A percentile compares a stretch with the other conserved stretches of the same genome.
phyloP scores from a whole-genome alignment of 371 early-diverging fungal genomes.

The Dentiscutata heterogama region DNA sequence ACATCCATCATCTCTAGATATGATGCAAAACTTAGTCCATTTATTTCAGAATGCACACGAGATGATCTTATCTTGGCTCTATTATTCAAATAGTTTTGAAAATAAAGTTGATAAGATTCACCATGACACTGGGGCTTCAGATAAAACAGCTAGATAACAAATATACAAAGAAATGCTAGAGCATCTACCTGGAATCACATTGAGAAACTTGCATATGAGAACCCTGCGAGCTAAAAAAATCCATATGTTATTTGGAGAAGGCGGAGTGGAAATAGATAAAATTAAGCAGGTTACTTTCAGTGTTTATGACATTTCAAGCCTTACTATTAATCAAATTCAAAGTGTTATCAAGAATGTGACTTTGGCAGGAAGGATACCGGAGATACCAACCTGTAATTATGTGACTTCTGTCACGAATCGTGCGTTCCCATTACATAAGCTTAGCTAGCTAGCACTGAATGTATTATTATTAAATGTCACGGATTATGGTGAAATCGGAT shows the following conservation, averaged over 20 bases:
- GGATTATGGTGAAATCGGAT: no score
- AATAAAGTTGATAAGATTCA: constrained; percentile 31
- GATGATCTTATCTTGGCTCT: constrained; percentile 15
- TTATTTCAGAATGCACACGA: not conserved
- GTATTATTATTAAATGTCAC: no score
- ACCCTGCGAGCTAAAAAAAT: constrained; percentile 35
- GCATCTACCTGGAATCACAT: constrained; percentile 24
- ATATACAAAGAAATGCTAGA: constrained; percentile 36
- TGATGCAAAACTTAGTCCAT: constrained; percentile 12
- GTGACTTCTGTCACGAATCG: constrained; percentile 2
- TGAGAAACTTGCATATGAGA: constrained; percentile 7
- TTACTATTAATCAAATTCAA: constrained; percentile 32
- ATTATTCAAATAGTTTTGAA: constrained; percentile 30
- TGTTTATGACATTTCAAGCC: constrained; percentile 9
- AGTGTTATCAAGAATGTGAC: constrained; percentile 31
- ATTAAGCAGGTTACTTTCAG: constrained; percentile 26
- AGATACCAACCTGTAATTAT: not conserved
- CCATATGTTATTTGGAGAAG: constrained; percentile 34
- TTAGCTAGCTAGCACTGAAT: no score
- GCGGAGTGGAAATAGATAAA: constrained; percentile 24
- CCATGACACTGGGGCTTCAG: not conserved
- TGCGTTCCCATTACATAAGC: not conserved
- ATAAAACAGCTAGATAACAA: constrained; percentile 36
- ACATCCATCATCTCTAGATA: not conserved
- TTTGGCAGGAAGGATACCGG: not conserved